Evolutionary conservation across 2,329 filamentous ascomycete species (phyloP).

Genomic region (Trichoderma brevicompactum): DNA sequence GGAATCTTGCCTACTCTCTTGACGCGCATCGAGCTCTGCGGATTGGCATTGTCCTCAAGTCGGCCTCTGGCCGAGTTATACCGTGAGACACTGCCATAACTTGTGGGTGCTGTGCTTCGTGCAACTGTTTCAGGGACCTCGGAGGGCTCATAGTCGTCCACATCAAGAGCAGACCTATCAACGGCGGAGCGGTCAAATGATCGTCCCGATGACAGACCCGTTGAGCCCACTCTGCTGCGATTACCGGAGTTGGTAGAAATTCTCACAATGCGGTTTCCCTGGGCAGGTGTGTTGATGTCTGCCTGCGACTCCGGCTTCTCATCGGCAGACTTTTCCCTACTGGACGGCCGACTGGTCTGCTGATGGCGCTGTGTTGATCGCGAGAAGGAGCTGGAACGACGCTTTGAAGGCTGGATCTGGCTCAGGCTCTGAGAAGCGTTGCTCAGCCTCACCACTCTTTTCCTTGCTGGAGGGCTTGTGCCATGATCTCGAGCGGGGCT

Average conservation of each 20-base stretch:
- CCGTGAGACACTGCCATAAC: conserved; percentile 58
- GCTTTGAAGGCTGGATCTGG: conserved; percentile 48
- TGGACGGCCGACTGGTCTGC: conserved; percentile 46
- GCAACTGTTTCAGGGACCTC: conserved; percentile 57
- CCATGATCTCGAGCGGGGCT: conserved; percentile 55
- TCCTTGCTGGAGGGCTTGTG: conserved; percentile 55
- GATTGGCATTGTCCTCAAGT: conserved; percentile 65
- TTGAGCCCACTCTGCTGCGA: conserved; percentile 44
- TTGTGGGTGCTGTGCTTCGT: conserved; percentile 51
- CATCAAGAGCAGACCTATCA: conserved; percentile 45
- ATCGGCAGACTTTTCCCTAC: conserved; percentile 48
- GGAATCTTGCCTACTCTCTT: conserved; percentile 76
- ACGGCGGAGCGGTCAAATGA: conserved; percentile 43
- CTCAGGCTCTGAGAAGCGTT: conserved; percentile 52
- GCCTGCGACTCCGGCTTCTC: conserved; percentile 43
- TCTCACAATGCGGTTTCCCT: conserved; percentile 58
- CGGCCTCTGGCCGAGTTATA: conserved; percentile 56
- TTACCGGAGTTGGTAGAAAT: conserved; percentile 57
- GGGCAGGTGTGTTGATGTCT: conserved; percentile 59
- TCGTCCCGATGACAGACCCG: conserved; percentile 44
- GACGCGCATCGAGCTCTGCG: conserved; percentile 75
- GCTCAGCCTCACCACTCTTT: conserved; percentile 62
- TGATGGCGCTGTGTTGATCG: conserved; percentile 38
- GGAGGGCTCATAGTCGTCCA: conserved; percentile 49
- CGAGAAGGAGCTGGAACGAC: conserved; percentile 58